Evolutionary conservation across 2,329 filamentous ascomycete genomes (phyloP).

Genomic region (Aspergillus quadricinctus): DNA sequence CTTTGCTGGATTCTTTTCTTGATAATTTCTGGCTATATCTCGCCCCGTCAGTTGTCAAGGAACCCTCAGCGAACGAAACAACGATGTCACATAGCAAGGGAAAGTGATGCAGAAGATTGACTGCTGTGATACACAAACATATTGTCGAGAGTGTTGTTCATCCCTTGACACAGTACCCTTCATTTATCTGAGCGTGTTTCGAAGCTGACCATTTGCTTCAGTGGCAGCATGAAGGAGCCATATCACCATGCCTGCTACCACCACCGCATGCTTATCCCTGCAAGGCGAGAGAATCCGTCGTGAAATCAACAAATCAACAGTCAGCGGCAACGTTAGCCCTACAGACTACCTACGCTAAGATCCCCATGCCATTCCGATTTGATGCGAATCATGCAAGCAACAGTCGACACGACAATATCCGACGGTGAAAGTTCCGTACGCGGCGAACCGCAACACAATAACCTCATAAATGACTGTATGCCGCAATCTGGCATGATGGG

Average conservation of each 20-base stretch:
- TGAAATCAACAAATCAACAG: not conserved
- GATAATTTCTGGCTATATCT: no score
- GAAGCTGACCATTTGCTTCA: not conserved
- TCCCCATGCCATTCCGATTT: not conserved
- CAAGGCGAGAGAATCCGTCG: not conserved
- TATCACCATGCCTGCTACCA: not conserved
- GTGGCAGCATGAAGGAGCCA: not conserved
- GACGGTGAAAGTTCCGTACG: no score
- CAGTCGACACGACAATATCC: not conserved
- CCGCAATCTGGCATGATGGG: not conserved
- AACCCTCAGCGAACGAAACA: no score
- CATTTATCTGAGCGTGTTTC: not conserved
- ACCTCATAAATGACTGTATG: constrained; percentile 1
- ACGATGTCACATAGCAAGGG: no score
- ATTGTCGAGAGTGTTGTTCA: no score
- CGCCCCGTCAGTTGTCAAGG: no score
- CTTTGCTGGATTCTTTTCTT: no score
- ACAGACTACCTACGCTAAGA: not conserved
- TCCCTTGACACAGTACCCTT: no score
- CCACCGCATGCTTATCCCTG: not conserved
- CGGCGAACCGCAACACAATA: not conserved
- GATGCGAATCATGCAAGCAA: not conserved
- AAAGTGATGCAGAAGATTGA: no score
- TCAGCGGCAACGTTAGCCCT: not conserved
- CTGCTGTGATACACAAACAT: no score